Conservation (phyloP, 192 early-diverging fungal species). For the Linnemannia elongata region DNA sequence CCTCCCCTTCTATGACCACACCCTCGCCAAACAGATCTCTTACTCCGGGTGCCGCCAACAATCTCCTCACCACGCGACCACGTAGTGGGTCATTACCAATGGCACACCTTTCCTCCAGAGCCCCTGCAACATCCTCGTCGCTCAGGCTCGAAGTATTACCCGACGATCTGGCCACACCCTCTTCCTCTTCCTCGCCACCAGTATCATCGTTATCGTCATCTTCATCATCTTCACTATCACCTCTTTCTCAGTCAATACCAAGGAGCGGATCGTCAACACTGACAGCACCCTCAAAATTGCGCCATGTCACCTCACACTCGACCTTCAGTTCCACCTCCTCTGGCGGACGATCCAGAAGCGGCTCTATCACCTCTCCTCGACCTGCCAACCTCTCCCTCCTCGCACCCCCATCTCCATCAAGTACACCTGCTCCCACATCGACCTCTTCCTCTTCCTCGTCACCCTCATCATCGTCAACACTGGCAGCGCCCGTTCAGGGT, state of each 20-base stretch:
- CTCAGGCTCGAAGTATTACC: conserved; percentile 42
- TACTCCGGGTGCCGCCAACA: conserved; percentile 1
- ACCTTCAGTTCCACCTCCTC: conserved; percentile 24
- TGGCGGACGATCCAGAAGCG: conserved; percentile 51
- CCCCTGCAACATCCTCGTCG: conserved; percentile 27
- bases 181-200: conserved; percentile 13
- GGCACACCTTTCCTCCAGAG: conserved; percentile 17
- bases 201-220: not conserved
- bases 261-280: conserved; percentile 28
- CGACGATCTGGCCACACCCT: conserved; percentile 17
- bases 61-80: conserved; percentile 39
- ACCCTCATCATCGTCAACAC: conserved; percentile 13
- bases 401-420: conserved; percentile 27
- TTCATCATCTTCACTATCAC: conserved; percentile 12
- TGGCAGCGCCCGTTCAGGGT: not conserved
- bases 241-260: conserved; percentile 4
- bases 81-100: conserved; percentile 52
- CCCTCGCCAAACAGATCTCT: conserved; percentile 16
- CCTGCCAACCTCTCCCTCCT: conserved; percentile 42
- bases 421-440: conserved; percentile 2
- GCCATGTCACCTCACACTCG: conserved; percentile 50
- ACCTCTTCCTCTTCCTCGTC: not conserved
- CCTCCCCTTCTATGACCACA: conserved; percentile 14
- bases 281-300: conserved; percentile 36
- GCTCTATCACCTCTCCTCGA: conserved; percentile 51